Percentiles rank a stretch among this genome's conserved stretches.
Conservation (phyloP, 1,284 basidiomycete species). For the Neonothopanus nambi region DNA sequence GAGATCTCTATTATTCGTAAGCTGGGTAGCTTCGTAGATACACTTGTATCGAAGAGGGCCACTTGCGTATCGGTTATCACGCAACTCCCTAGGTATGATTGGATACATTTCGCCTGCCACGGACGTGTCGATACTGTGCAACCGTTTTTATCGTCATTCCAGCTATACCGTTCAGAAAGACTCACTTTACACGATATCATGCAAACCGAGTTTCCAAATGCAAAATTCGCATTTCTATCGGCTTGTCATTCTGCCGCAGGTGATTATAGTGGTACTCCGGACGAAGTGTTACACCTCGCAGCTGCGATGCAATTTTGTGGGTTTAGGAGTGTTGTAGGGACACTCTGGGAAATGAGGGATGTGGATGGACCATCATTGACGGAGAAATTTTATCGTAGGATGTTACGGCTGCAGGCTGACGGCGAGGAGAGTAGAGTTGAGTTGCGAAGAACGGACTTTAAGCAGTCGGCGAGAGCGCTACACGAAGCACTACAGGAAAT, state of each 20-base stretch:
- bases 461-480: too few relatives aligned
- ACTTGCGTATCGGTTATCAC: conserved; percentile 20
- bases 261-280: conserved; percentile 22
- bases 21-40: conserved; percentile 4
- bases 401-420: too few relatives aligned
- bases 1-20: conserved; percentile 5
- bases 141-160: conserved; percentile 26
- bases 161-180: conserved; percentile 23
- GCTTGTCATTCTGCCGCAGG: conserved; percentile 36
- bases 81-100: conserved; percentile 19
- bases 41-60: too few relatives aligned
- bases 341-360: conserved; percentile 28
- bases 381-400: conserved; percentile 12
- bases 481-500: too few relatives aligned
- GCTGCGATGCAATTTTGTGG: conserved; percentile 34
- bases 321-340: conserved; percentile 31
- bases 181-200: conserved; percentile 19
- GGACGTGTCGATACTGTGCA: conserved; percentile 21
- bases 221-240: conserved; percentile 33
- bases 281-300: conserved; percentile 34
- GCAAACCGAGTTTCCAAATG: conserved; percentile 19
- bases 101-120: conserved; percentile 33
- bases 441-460: too few relatives aligned
- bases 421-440: too few relatives aligned
- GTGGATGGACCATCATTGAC: conserved; percentile 13